Evolutionary conservation across 2,329 filamentous ascomycete genomes (phyloP).

Genomic region (Onygenales sp.): DNA sequence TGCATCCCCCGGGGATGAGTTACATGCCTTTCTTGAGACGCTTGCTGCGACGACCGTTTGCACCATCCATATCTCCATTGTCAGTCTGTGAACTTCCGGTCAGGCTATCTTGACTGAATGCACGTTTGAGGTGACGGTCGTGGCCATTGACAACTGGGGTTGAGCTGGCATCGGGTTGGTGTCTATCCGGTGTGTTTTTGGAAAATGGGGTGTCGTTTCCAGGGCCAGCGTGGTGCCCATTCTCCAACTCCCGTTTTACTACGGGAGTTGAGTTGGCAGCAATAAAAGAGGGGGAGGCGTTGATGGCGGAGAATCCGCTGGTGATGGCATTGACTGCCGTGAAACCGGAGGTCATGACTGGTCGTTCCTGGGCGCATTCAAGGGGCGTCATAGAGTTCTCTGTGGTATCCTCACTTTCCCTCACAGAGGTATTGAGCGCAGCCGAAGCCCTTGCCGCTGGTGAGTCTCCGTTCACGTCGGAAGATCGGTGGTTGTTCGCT

Average conservation of each 20-base stretch:
- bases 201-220: constrained; percentile 55
- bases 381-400: constrained; percentile 26
- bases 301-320: constrained; percentile 51
- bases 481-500: constrained; percentile 35
- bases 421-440: constrained; percentile 47
- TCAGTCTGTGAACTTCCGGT: constrained; percentile 32
- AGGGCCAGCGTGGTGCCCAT: constrained; percentile 49
- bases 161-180: constrained; percentile 45
- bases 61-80: constrained; percentile 49
- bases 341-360: constrained; percentile 44
- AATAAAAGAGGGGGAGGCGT: constrained; percentile 38
- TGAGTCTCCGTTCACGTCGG: constrained; percentile 51
- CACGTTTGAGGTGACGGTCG: constrained; percentile 62
- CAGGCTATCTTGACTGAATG: constrained; percentile 52
- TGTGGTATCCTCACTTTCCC: constrained; percentile 23
- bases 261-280: constrained; percentile 27
- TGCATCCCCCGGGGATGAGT: too few relatives aligned
- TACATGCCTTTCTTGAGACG: constrained; percentile 73
- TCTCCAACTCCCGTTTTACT: constrained; percentile 45
- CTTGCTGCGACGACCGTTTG: constrained; percentile 74
- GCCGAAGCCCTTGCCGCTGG: constrained; percentile 53
- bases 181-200: constrained; percentile 57
- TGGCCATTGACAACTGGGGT: constrained; percentile 45
- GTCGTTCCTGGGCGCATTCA: constrained; percentile 30
- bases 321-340: constrained; percentile 59